Conservation (phyloP, 2,329 filamentous ascomycete species). For the Neopestalotiopsis rosae region DNA sequence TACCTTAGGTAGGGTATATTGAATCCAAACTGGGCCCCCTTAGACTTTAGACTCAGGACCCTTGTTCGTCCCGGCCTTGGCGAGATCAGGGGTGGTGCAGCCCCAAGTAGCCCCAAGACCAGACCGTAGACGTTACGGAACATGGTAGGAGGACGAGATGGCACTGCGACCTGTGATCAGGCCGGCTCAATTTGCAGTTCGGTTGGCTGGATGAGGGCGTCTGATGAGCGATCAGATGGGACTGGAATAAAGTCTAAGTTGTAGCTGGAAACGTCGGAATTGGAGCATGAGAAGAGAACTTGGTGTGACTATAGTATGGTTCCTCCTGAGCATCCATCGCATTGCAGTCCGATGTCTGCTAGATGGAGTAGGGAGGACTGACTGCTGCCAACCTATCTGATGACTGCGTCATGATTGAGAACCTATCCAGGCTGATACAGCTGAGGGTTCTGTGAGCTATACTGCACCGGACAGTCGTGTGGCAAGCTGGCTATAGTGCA, state of each 20-base stretch:
- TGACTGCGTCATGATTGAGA: neutral
- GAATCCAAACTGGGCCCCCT: slow-evolving; percentile 24
- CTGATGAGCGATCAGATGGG: slow-evolving; percentile 11
- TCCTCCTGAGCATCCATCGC: neutral
- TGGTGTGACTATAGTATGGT: neutral
- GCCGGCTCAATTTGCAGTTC: neutral
- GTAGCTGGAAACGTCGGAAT: neutral
- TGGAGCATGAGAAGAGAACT: neutral
- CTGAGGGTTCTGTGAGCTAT: neutral
- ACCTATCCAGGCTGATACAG: neutral
- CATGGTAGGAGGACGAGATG: slow-evolving; percentile 15
- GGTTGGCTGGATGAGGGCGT: neutral
- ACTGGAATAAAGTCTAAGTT: neutral
- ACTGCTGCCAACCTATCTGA: neutral
- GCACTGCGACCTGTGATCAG: slow-evolving; percentile 14
- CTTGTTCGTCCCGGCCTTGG: slow-evolving; percentile 17
- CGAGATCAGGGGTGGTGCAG: slow-evolving; percentile 10
- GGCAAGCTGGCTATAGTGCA: neutral
- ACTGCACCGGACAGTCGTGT: neutral
- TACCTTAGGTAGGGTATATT: slow-evolving; percentile 13
- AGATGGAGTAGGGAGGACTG: neutral
- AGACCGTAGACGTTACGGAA: slow-evolving; percentile 16
- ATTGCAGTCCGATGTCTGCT: neutral
- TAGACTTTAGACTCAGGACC: neutral
- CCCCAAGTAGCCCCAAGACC: neutral